phyloP scores from a whole-genome alignment of 805 yeast genomes.

The Myxozyma melibiosi region DNA sequence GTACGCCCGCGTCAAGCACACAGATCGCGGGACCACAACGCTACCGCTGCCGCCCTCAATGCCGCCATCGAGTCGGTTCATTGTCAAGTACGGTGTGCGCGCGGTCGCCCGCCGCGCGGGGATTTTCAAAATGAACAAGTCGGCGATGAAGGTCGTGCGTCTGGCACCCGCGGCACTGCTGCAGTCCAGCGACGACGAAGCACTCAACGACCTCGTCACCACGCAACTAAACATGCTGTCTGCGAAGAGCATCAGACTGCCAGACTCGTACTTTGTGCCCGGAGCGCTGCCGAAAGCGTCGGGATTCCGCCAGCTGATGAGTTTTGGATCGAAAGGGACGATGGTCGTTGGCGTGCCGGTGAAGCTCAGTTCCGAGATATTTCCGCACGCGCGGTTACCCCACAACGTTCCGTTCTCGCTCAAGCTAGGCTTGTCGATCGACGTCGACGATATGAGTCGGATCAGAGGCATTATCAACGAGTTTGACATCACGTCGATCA shows the following conservation, averaged over 20 bases:
- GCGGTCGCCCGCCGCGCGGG: slow-evolving; percentile 16
- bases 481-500: slow-evolving; percentile 1
- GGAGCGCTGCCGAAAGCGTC: slow-evolving; percentile 22
- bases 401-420: slow-evolving; percentile 4
- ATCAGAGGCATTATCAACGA: slow-evolving; percentile 15
- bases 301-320: slow-evolving; percentile 12
- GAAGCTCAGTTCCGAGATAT: neutral
- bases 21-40: neutral
- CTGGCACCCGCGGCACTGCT: slow-evolving; percentile 9
- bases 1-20: neutral
- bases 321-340: slow-evolving; percentile 9
- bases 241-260: slow-evolving; percentile 12
- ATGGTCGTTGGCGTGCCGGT: slow-evolving; percentile 16
- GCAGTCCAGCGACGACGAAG: neutral
- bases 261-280: slow-evolving; percentile 23
- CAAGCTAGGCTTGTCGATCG: neutral
- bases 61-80: neutral
- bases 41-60: slow-evolving; percentile 20
- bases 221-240: neutral
- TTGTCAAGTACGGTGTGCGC: slow-evolving; percentile 11
- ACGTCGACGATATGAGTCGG: slow-evolving; percentile 9
- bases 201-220: neutral
- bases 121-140: neutral
- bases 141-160: neutral
- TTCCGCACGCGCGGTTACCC: neutral